These are phyloP conservation scores for Suillus variegatus DNA, from an alignment of 768 basidiomycete species.

Conservation along the genomic window DNA sequence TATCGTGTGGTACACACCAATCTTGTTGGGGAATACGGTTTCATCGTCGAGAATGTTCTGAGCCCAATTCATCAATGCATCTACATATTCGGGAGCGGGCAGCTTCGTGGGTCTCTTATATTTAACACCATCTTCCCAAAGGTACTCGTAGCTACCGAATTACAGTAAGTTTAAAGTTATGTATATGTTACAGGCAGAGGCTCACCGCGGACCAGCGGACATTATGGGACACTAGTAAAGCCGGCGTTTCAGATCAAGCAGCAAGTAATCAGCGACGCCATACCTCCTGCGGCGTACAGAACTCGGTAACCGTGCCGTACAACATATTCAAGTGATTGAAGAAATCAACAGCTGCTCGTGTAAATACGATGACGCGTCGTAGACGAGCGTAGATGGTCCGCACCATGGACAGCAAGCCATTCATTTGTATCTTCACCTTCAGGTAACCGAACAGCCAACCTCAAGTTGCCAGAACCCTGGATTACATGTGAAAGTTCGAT, in stretches of 20 bases:
- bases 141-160: slow-evolving; percentile 78
- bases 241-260: slow-evolving; percentile 13
- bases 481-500: neutral
- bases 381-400: slow-evolving; percentile 23
- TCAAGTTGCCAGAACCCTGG: slow-evolving; percentile 93
- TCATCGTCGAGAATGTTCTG: slow-evolving; percentile 93
- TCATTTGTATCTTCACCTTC: slow-evolving; percentile 98
- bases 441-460: slow-evolving; percentile 89
- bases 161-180: slow-evolving; percentile 1
- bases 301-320: slow-evolving; percentile 97
- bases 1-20: slow-evolving; percentile 53
- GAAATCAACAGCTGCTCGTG: slow-evolving; percentile 86
- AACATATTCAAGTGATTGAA: slow-evolving; percentile 99
- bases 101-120: slow-evolving; percentile 92
- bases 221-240: slow-evolving; percentile 82
- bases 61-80: slow-evolving; percentile 98
- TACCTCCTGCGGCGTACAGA: slow-evolving; percentile 93
- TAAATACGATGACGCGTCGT: slow-evolving; percentile 3
- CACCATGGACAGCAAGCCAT: slow-evolving; percentile 99
- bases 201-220: slow-evolving; percentile 92
- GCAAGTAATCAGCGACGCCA: slow-evolving; percentile 20
- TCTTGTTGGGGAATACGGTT: slow-evolving; percentile 89
- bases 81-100: slow-evolving; percentile 95
- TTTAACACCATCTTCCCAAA: slow-evolving; percentile 89
- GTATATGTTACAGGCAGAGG: slow-evolving; percentile 1